Conservation (phyloP, 1,284 basidiomycete genomes). For the Lentinula novae-zelandiae region DNA sequence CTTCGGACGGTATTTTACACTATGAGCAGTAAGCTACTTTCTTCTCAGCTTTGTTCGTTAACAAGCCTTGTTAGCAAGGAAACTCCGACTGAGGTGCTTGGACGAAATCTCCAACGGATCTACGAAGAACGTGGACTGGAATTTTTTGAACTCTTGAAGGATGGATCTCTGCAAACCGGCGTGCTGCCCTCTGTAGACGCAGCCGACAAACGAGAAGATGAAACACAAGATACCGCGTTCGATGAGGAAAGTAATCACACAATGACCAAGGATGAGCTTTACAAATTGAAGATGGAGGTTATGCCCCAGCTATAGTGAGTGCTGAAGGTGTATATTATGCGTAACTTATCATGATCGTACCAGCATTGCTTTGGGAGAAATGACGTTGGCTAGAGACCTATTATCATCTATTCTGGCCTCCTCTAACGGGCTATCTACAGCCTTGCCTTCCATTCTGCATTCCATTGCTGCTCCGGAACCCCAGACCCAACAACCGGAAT, state of each 20-base stretch:
- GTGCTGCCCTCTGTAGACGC: slow-evolving; percentile 20
- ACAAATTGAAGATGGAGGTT: slow-evolving; percentile 68
- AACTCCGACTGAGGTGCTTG: slow-evolving; percentile 49
- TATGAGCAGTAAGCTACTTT: slow-evolving; percentile 58
- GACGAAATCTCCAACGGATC: slow-evolving; percentile 62
- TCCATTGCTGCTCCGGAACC: slow-evolving; percentile 23
- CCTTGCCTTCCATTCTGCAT: slow-evolving; percentile 12
- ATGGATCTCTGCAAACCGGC: slow-evolving; percentile 22
- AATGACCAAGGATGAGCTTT: slow-evolving; percentile 73
- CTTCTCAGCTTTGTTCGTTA: slow-evolving; percentile 17
- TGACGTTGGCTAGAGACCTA: slow-evolving; percentile 70
- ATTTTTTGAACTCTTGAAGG: slow-evolving; percentile 62
- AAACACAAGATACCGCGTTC: slow-evolving; percentile 26
- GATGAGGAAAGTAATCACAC: slow-evolving; percentile 30
- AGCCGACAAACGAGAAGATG: slow-evolving; percentile 20
- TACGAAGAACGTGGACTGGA: slow-evolving; percentile 69
- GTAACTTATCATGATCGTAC: slow-evolving; percentile 18
- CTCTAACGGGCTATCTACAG: slow-evolving; percentile 19
- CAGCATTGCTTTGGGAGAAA: slow-evolving; percentile 73
- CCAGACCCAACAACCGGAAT: slow-evolving; percentile 8
- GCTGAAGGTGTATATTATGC: neutral
- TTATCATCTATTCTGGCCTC: slow-evolving; percentile 52
- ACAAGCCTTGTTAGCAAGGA: slow-evolving; percentile 40
- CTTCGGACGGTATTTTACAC: slow-evolving; percentile 60
- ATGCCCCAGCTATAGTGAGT: slow-evolving; percentile 67